These are phyloP conservation scores for Medakamo hakoo DNA, from an alignment of 139 green algal species.

Conservation along the genomic window DNA sequence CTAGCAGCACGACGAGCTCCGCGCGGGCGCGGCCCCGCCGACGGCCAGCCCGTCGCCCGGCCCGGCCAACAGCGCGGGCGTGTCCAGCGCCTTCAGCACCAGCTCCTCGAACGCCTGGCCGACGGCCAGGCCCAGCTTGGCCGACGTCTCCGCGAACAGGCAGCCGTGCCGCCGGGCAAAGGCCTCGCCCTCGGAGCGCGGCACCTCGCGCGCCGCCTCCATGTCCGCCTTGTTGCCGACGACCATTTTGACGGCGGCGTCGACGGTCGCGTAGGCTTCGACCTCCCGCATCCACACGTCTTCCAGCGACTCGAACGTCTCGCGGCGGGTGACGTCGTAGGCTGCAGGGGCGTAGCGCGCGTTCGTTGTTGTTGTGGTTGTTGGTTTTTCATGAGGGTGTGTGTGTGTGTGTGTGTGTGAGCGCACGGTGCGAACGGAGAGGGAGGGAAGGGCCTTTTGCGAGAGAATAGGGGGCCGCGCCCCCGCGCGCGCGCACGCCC, in stretches of 20 bases:
- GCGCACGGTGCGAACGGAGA: too few relatives aligned
- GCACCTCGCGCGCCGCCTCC: conserved; percentile 52
- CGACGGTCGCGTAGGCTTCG: conserved; percentile 84
- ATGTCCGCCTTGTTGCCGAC: conserved; percentile 92
- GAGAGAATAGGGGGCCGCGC: too few relatives aligned
- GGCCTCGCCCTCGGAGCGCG: conserved; percentile 40
- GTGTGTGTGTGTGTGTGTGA: too few relatives aligned
- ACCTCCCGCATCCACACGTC: conserved; percentile 88
- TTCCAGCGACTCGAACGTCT: conserved; percentile 76
- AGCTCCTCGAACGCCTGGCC: conserved; percentile 77
- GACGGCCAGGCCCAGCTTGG: conserved; percentile 69
- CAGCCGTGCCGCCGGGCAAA: conserved; percentile 67
- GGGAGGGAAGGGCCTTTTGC: too few relatives aligned
- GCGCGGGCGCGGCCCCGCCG: too few relatives aligned
- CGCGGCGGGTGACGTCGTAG: conserved; percentile 79
- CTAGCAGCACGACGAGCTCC: background rate
- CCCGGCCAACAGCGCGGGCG: conserved; percentile 18
- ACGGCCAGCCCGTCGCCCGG: background rate
- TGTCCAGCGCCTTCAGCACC: conserved; percentile 40
- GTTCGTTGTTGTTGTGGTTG: background rate
- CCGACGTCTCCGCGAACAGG: conserved; percentile 84
- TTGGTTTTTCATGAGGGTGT: background rate
- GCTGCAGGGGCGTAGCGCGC: conserved; percentile 21
- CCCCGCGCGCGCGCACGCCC: background rate
- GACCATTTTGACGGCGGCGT: conserved; percentile 82